Evolutionary conservation across 176 grass and related monocot genomes (phyloP), one percentile per base, ranked within the genome.

Genomic region (Oryza meyeriana): DNA sequence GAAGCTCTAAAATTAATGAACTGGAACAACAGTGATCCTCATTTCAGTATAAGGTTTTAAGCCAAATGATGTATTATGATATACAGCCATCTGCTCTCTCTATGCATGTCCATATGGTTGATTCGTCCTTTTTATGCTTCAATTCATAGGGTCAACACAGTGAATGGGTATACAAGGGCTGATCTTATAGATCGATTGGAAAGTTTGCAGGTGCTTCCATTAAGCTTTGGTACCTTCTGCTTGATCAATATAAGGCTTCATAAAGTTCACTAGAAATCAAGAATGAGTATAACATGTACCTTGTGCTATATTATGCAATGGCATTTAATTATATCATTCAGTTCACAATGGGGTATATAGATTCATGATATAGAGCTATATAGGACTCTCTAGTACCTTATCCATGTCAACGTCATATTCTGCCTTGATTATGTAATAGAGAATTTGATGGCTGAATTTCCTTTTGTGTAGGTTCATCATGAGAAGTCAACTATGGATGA

Each of bases 11-110:
- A 66, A 90, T 80, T 97, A 66, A 97, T 97, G 94, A 85, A 83
- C 41, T 97, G 94, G 94, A 97, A 97, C 71, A 97, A 97, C 79
- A 90, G 80, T 83, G 87, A 94, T 72, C 94, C 94, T n/a, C 86
- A 40, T 84, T 97, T 92, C 77, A 83, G 94, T 77, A 38, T 97
- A 90, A 97, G 94, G 94, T 97, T 66, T 71, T 84, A 63, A 81
- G 6, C 41, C 12, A 74, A 65, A 67, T 71, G 58, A 38, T 80
- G 29, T 74, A 61, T 72, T 72, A 24, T 42, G 44, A 36, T 31
- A 59, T 72, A 42, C 72, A 76, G 22, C n/a, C 41, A 69, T 71
- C 61, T 85, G 61, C 20, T 55, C 30, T 81, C 25, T 48, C 86
- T 66, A 84, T 79, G 39, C 69, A 32, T 61, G 9, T 62, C 57